A percentile compares a stretch with the other conserved stretches of the same genome.
Evolutionary conservation across 2,329 filamentous ascomycete species (phyloP).

Genomic region (Fusarium goolgardi): DNA sequence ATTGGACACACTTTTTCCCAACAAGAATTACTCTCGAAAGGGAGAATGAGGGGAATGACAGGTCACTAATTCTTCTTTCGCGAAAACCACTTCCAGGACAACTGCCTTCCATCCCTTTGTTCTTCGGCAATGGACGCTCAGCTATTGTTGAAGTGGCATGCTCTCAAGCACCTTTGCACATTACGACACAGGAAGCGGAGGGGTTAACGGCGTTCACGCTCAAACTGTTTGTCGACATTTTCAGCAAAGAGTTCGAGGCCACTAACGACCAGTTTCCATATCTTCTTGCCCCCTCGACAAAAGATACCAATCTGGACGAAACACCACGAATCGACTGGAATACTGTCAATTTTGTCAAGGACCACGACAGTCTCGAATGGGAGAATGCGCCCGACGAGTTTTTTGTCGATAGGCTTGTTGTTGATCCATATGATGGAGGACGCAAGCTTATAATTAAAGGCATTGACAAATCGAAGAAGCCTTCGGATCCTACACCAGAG

Average conservation of each 20-base stretch:
- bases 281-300: slow-evolving; percentile 75
- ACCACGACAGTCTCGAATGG: slow-evolving; percentile 53
- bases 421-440: slow-evolving; percentile 71
- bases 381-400: slow-evolving; percentile 60
- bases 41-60: slow-evolving; percentile 67
- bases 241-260: slow-evolving; percentile 84
- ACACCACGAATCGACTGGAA: slow-evolving; percentile 69
- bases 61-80: slow-evolving; percentile 77
- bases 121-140: slow-evolving; percentile 71
- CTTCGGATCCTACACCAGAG: slow-evolving; percentile 73
- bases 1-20: slow-evolving; percentile 64
- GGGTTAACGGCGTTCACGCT: slow-evolving; percentile 79
- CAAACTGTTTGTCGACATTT: slow-evolving; percentile 82
- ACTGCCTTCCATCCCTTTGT: slow-evolving; percentile 77
- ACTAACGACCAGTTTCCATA: slow-evolving; percentile 77
- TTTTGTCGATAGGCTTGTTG: slow-evolving; percentile 64
- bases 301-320: slow-evolving; percentile 39
- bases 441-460: slow-evolving; percentile 68
- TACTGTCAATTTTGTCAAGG: slow-evolving; percentile 58
- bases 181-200: slow-evolving; percentile 59
- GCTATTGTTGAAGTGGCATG: slow-evolving; percentile 67
- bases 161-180: slow-evolving; percentile 56
- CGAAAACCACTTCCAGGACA: slow-evolving; percentile 69
- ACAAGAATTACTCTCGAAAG: slow-evolving; percentile 69
- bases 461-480: slow-evolving; percentile 68